Percentiles rank a stretch among this genome's conserved stretches.
Evolutionary conservation across 116 monocot genomes (phyloP).

Genomic region (Posidonia oceanica): DNA sequence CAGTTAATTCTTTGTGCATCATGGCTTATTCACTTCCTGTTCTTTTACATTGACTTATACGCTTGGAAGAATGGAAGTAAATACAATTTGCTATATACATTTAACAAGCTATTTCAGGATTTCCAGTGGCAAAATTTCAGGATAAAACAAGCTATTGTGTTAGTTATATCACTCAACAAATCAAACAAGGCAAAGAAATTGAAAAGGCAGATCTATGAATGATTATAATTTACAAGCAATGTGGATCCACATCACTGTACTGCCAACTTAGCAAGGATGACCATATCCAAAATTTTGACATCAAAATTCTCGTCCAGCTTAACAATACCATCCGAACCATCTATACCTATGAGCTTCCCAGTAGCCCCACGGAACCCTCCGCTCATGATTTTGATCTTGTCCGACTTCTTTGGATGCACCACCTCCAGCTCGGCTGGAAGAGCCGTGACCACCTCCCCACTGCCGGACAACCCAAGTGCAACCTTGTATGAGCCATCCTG

Average conservation of each 20-base stretch:
- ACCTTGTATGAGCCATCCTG: constrained; percentile 80
- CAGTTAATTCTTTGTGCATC: too few species aligned
- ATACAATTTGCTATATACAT: too few species aligned
- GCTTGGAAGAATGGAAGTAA: too few species aligned
- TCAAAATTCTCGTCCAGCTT: constrained; percentile 87
- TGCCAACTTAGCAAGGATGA: constrained; percentile 56
- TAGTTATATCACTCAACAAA: too few species aligned
- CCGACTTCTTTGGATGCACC: constrained; percentile 69
- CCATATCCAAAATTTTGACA: constrained; percentile 17
- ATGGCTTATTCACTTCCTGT: too few species aligned
- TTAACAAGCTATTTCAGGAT: too few species aligned
- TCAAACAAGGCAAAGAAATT: too few species aligned
- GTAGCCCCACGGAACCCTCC: constrained; percentile 53
- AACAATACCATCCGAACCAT: constrained; percentile 92
- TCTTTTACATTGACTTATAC: too few species aligned
- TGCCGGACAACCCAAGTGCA: constrained; percentile 43
- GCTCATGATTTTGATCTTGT: constrained; percentile 80
- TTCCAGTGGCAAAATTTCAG: too few species aligned
- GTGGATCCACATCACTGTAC: background rate
- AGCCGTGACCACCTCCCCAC: constrained; percentile 37
- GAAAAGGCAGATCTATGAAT: too few species aligned
- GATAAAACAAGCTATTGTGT: too few species aligned
- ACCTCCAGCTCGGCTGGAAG: constrained; percentile 58
- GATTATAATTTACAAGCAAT: constrained; percentile 1
- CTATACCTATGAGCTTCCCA: constrained; percentile 85